Conservation (phyloP, 768 basidiomycete species). For the Leccinum disarticulatum region DNA sequence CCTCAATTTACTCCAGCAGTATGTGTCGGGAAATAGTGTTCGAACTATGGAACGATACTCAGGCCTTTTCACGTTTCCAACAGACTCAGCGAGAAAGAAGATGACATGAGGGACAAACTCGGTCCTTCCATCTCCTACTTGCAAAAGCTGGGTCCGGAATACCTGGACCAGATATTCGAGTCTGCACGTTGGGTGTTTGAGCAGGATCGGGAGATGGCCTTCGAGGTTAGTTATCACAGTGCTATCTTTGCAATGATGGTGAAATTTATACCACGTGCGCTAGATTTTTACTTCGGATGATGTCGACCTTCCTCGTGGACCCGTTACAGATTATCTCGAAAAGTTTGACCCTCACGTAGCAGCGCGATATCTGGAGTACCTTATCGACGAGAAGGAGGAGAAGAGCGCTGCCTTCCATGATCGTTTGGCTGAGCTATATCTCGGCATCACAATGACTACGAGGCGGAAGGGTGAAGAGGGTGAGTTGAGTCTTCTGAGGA, state of each 20-base stretch:
- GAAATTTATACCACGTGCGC: not conserved
- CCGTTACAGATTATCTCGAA: constrained; percentile 79
- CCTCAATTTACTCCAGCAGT: constrained; percentile 82
- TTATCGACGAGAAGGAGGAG: constrained; percentile 76
- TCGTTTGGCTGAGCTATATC: constrained; percentile 84
- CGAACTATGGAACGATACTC: not conserved
- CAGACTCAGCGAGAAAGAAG: constrained; percentile 79
- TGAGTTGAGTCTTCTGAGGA: constrained; percentile 31
- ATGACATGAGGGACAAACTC: constrained; percentile 76
- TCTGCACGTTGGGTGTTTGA: constrained; percentile 86
- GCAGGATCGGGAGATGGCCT: constrained; percentile 66
- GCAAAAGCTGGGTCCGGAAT: constrained; percentile 83
- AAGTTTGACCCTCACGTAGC: constrained; percentile 67
- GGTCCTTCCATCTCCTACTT: constrained; percentile 85
- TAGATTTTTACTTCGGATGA: constrained; percentile 97
- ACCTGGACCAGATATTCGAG: constrained; percentile 79
- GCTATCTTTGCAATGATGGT: not conserved
- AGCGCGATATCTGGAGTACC: constrained; percentile 78
- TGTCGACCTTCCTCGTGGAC: constrained; percentile 78
- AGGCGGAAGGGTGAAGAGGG: constrained; percentile 61
- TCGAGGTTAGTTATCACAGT: constrained; percentile 52
- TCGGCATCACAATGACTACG: constrained; percentile 60
- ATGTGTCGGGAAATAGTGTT: constrained; percentile 27
- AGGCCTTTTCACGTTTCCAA: not conserved
- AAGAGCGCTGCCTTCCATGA: constrained; percentile 74